These are phyloP conservation scores for Misopates orontium DNA, from an alignment of 257 asterid genomes.

Conservation along the genomic window DNA sequence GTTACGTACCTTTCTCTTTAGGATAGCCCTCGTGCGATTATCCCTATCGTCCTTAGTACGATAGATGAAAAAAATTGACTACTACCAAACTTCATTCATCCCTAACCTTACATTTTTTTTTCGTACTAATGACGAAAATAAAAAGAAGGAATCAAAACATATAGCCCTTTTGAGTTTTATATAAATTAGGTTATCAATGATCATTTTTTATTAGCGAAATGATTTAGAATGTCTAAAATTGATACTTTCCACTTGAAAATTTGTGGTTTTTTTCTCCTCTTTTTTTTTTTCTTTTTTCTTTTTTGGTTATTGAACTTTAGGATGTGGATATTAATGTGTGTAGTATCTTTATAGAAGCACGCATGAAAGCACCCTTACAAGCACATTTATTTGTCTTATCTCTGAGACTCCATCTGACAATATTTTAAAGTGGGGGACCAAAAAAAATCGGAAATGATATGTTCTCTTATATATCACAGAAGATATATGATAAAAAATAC, in stretches of 20 bases:
- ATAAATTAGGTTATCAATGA: background rate
- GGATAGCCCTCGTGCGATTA: constrained; percentile 48
- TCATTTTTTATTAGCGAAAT: background rate
- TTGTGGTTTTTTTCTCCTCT: no score
- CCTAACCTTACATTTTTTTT: constrained; percentile 32
- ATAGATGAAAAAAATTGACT: constrained; percentile 40
- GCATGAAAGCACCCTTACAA: constrained; percentile 35
- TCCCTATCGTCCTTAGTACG: constrained; percentile 43
- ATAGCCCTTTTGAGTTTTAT: background rate
- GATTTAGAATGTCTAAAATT: background rate
- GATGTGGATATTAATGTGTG: constrained; percentile 27
- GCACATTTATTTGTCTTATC: constrained; percentile 59
- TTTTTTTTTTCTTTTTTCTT: no score
- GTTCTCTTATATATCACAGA: constrained; percentile 19
- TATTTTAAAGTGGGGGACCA: constrained; percentile 61
- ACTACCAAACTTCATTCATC: constrained; percentile 34
- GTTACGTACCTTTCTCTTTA: constrained; percentile 40
- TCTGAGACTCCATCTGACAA: constrained; percentile 43
- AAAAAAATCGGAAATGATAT: constrained; percentile 32
- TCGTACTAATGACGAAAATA: no score
- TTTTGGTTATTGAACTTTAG: constrained; percentile 14
- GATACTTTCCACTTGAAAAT: background rate
- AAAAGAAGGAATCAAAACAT: background rate
- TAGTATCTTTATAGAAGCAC: constrained; percentile 24
- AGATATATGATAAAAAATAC: background rate